Percentiles rank a stretch among this genome's conserved stretches.
Conservation (phyloP, 2,329 filamentous ascomycete species). For the Fusarium sp. region DNA sequence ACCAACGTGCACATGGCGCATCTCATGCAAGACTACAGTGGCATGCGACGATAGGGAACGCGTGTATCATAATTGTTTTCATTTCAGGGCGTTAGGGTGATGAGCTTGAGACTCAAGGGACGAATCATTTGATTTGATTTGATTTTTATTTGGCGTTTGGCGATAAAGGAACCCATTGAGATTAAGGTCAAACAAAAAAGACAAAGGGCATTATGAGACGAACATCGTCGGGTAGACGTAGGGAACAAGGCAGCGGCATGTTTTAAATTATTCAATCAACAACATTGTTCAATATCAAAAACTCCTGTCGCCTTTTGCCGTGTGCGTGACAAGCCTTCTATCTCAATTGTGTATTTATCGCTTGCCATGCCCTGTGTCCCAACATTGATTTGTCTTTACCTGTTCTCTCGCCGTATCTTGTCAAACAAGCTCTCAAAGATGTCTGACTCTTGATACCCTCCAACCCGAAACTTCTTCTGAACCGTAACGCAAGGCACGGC, state of each 20-base stretch:
- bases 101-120: conserved; percentile 1
- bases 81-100: conserved; percentile 24
- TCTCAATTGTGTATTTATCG: background rate
- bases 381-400: background rate
- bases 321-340: background rate
- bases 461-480: conserved; percentile 73
- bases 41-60: conserved; percentile 53
- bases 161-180: background rate
- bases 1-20: conserved; percentile 90
- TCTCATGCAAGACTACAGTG: conserved; percentile 78
- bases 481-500: conserved; percentile 81
- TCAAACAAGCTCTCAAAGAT: conserved; percentile 76
- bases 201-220: background rate
- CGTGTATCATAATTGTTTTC: conserved; percentile 3
- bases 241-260: conserved; percentile 18
- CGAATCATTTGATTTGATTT: background rate
- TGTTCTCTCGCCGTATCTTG: conserved; percentile 52
- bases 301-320: background rate
- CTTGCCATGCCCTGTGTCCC: background rate
- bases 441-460: conserved; percentile 74
- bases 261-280: conserved; percentile 13
- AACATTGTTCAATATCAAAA: conserved; percentile 9
- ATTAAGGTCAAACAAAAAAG: conserved; percentile 20
- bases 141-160: conserved; percentile 15
- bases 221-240: conserved; percentile 17